A percentile compares a stretch with the other conserved stretches of the same genome.
Evolutionary conservation across 306 rosid species (phyloP).

Genomic region (Herpetospermum pedunculosum): DNA sequence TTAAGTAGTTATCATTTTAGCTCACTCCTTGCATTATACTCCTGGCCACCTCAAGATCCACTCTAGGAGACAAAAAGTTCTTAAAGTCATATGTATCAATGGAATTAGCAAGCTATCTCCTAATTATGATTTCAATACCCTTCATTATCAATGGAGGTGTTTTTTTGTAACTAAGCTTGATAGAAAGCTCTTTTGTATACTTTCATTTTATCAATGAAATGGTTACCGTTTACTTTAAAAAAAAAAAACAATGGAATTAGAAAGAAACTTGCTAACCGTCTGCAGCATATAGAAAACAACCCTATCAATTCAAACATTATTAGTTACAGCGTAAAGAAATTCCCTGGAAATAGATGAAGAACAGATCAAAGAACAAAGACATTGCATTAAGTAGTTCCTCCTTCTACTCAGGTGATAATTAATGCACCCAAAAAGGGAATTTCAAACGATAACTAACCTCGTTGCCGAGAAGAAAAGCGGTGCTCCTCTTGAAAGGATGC

Average conservation of each 20-base stretch:
- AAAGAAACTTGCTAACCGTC: not conserved
- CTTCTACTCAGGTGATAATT: not conserved
- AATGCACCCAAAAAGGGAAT: not conserved
- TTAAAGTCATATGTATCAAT: not conserved
- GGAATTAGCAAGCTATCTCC: too few relatives aligned
- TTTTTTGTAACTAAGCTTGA: too few relatives aligned
- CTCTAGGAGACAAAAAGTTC: not conserved
- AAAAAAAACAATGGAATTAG: too few relatives aligned
- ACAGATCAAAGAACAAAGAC: not conserved
- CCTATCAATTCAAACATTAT: not conserved
- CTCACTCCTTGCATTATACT: not conserved
- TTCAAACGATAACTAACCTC: constrained; percentile 46
- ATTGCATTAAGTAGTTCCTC: not conserved
- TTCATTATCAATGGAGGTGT: too few relatives aligned
- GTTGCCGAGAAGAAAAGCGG: constrained; percentile 85
- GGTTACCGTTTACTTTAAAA: too few relatives aligned
- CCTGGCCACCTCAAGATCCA: not conserved
- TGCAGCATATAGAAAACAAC: not conserved
- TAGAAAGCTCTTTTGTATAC: too few relatives aligned
- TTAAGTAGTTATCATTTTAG: not conserved
- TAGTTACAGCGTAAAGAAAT: not conserved
- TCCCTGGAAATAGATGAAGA: not conserved
- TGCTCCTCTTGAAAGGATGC: constrained; percentile 74
- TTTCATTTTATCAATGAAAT: too few relatives aligned
- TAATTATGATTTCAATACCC: too few relatives aligned